Evolutionary conservation across 495 filamentous ascomycete species (phyloP).

Genomic region (Penicillium cinerascens): DNA sequence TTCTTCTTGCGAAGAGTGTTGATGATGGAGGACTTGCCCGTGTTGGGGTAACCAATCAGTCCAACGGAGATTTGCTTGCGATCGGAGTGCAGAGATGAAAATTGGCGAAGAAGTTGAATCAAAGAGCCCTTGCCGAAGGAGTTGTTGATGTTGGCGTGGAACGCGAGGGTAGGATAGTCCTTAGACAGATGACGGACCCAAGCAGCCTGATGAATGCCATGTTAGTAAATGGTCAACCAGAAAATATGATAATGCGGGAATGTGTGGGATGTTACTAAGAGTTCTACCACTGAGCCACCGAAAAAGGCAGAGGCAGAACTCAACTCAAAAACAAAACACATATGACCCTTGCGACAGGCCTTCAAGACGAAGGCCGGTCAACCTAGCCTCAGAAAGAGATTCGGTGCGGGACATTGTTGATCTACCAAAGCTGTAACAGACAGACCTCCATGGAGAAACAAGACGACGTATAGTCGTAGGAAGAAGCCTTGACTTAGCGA

Average conservation of each 20-base stretch:
- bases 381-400: slow-evolving; percentile 58
- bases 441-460: slow-evolving; percentile 62
- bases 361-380: slow-evolving; percentile 82
- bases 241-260: slow-evolving; percentile 28
- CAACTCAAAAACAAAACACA: slow-evolving; percentile 87
- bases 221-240: slow-evolving; percentile 40
- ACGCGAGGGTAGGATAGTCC: slow-evolving; percentile 88
- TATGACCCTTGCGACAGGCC: slow-evolving; percentile 52
- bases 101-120: slow-evolving; percentile 82
- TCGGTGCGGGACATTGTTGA: slow-evolving; percentile 68
- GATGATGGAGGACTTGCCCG: slow-evolving; percentile 90
- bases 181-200: slow-evolving; percentile 81
- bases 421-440: slow-evolving; percentile 99
- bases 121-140: slow-evolving; percentile 82
- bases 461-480: slow-evolving; percentile 44
- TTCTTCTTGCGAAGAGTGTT: slow-evolving; percentile 90
- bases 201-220: slow-evolving; percentile 58
- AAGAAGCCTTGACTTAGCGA: slow-evolving; percentile 96
- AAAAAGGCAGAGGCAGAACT: slow-evolving; percentile 54
- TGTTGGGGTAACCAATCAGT: slow-evolving; percentile 83
- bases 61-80: slow-evolving; percentile 91
- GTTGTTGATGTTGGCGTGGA: slow-evolving; percentile 90
- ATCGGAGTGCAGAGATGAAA: slow-evolving; percentile 83
- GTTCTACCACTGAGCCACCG: slow-evolving; percentile 60
- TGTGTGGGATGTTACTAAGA: slow-evolving; percentile 99